Conservation (phyloP, 495 filamentous ascomycete species). For the Aspergillus nanangensis region DNA sequence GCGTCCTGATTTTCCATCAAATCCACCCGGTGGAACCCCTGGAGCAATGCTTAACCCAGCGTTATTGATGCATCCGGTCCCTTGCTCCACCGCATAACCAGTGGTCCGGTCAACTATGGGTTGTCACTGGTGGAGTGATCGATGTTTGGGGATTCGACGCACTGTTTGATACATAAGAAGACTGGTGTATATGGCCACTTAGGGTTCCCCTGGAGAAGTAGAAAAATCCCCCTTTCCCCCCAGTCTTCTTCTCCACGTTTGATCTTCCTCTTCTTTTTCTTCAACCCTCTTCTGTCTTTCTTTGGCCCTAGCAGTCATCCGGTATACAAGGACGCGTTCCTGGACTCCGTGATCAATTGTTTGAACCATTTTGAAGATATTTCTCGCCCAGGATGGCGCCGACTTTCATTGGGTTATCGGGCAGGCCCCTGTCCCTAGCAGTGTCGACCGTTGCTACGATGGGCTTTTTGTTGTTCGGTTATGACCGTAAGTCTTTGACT, state of each 20-base stretch:
- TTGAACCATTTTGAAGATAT: too few relatives aligned
- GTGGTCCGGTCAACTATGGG: slow-evolving; percentile 17
- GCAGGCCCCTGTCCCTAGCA: slow-evolving; percentile 56
- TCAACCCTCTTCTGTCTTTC: slow-evolving; percentile 4
- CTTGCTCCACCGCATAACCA: slow-evolving; percentile 11
- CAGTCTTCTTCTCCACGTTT: slow-evolving; percentile 13
- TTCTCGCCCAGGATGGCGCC: slow-evolving; percentile 28
- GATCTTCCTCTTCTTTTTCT: slow-evolving; percentile 11
- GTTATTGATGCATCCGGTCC: slow-evolving; percentile 29
- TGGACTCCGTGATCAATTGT: too few relatives aligned
- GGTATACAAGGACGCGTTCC: too few relatives aligned
- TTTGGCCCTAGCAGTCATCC: too few relatives aligned
- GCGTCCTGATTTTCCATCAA: not conserved
- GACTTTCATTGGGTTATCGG: slow-evolving; percentile 58
- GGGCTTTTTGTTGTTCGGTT: slow-evolving; percentile 69
- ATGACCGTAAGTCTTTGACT: slow-evolving; percentile 42
- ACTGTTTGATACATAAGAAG: slow-evolving; percentile 2
- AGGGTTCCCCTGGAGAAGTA: slow-evolving; percentile 5
- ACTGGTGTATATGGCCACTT: slow-evolving; percentile 4
- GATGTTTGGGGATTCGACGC: slow-evolving; percentile 6
- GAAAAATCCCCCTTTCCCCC: slow-evolving; percentile 20
- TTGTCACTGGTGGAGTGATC: slow-evolving; percentile 9
- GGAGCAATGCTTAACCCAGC: slow-evolving; percentile 27
- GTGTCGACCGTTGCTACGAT: slow-evolving; percentile 67
- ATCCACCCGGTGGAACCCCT: slow-evolving; percentile 5